Conservation (phyloP, 2,329 filamentous ascomycete genomes). For the Triangularia setosa region DNA sequence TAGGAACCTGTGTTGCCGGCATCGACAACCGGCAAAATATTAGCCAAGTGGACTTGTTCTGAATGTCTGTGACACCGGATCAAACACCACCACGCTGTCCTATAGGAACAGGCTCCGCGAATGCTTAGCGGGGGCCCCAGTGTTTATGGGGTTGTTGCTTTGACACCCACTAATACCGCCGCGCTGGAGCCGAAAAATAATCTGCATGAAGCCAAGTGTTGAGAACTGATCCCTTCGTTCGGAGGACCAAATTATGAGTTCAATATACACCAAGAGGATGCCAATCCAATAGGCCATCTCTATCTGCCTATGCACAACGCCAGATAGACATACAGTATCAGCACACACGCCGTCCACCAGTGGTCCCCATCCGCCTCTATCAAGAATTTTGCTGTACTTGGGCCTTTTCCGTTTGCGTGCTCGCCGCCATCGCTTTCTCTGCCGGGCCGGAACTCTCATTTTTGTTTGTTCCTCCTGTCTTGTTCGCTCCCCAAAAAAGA, state of each 20-base stretch:
- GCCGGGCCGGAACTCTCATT: background rate
- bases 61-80: background rate
- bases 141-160: background rate
- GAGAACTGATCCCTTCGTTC: too few species aligned
- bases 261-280: background rate
- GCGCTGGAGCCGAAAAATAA: background rate
- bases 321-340: background rate
- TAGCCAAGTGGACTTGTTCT: background rate
- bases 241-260: background rate
- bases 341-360: background rate
- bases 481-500: conserved; percentile 13
- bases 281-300: background rate
- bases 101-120: background rate
- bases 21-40: background rate
- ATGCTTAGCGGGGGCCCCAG: background rate
- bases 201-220: background rate
- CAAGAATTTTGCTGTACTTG: background rate
- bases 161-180: background rate
- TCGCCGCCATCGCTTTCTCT: background rate
- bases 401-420: background rate
- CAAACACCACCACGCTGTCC: background rate
- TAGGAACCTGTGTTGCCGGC: background rate
- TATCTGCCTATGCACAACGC: background rate
- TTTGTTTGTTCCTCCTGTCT: background rate
- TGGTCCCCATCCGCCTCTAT: background rate